Percentiles rank a stretch among this genome's conserved stretches.
These are phyloP conservation scores for Epichloe aotearoae DNA, from an alignment of 2,329 filamentous ascomycete genomes.

Conservation along the genomic window DNA sequence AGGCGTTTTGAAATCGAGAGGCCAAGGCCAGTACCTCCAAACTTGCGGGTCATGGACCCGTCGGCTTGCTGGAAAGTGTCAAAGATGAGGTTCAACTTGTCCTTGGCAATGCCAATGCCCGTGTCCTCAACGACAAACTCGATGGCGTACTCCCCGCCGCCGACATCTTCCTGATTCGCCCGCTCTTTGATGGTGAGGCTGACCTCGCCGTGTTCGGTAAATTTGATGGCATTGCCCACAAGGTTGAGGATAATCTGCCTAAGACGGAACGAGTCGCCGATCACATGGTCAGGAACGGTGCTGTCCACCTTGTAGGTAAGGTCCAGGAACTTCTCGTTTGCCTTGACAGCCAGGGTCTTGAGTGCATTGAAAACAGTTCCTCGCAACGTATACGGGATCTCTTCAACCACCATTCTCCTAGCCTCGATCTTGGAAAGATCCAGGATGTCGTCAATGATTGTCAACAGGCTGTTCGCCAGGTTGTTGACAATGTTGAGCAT, in stretches of 20 bases:
- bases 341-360: constrained; percentile 93
- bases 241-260: constrained; percentile 95
- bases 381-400: constrained; percentile 88
- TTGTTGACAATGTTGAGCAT: constrained; percentile 99
- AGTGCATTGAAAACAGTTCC: constrained; percentile 94
- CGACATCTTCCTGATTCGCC: constrained; percentile 49
- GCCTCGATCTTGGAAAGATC: constrained; percentile 79
- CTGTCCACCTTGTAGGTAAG: constrained; percentile 89
- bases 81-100: constrained; percentile 95
- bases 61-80: constrained; percentile 98
- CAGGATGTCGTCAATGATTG: constrained; percentile 82
- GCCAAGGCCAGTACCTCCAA: constrained; percentile 87
- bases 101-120: constrained; percentile 87
- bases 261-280: constrained; percentile 91
- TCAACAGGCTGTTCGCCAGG: constrained; percentile 86
- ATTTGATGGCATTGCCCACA: constrained; percentile 97
- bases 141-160: constrained; percentile 72
- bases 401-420: constrained; percentile 94
- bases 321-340: constrained; percentile 88
- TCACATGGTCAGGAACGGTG: constrained; percentile 85
- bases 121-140: constrained; percentile 95
- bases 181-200: constrained; percentile 73
- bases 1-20: constrained; percentile 90
- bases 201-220: constrained; percentile 93
- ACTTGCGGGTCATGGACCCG: constrained; percentile 89